These are phyloP conservation scores for Oryza brachyantha DNA, from an alignment of 176 grass and related monocot genomes.

Conservation along the genomic window DNA sequence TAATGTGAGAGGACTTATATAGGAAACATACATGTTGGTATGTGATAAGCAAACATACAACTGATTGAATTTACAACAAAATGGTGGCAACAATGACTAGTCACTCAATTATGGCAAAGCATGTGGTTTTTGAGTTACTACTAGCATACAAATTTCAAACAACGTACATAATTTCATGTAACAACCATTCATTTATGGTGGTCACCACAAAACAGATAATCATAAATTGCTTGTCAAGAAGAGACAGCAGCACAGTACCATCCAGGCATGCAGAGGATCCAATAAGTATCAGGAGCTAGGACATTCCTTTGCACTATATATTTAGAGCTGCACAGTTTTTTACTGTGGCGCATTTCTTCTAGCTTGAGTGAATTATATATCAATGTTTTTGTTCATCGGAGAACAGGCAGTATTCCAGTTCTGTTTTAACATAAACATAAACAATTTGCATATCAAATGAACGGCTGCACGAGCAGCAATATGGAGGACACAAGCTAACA, in stretches of 20 bases:
- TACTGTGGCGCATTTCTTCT: background rate
- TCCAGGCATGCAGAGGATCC: background rate
- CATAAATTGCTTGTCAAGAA: slow-evolving; percentile 10
- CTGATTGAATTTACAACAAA: background rate
- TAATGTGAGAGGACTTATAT: background rate
- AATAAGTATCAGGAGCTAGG: background rate
- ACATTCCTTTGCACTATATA: background rate
- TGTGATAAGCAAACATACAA: background rate
- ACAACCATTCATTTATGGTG: background rate
- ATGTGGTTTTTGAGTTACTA: background rate
- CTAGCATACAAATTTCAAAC: background rate
- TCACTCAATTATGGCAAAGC: background rate
- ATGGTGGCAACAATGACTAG: background rate
- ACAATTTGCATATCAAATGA: background rate
- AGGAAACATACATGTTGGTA: background rate
- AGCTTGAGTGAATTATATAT: background rate
- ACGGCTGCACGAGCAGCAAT: background rate
- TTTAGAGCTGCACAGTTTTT: background rate
- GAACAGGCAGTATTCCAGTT: background rate
- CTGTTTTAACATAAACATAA: background rate
- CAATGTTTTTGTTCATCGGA: background rate
- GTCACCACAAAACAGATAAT: background rate
- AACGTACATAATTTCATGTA: background rate
- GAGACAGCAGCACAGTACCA: background rate
- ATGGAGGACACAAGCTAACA: background rate